Conservation (phyloP, 495 filamentous ascomycete species). For the Daldinia caldariorum region DNA sequence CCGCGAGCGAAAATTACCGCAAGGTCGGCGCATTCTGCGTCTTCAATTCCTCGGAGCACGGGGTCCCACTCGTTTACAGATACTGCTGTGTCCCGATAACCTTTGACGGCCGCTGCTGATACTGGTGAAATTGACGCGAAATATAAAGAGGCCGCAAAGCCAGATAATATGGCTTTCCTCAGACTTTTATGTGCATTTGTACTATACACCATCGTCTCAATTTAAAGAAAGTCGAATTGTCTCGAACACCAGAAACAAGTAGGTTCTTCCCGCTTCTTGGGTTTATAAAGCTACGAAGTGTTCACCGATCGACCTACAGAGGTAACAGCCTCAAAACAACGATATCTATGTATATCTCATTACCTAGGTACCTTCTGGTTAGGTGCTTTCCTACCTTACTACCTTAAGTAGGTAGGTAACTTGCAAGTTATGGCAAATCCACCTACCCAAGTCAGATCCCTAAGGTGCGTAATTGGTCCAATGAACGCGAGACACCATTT, state of each 20-base stretch:
- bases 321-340: no score
- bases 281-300: no score
- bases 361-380: no score
- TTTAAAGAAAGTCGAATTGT: not conserved
- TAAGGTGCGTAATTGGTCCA: slow-evolving; percentile 21
- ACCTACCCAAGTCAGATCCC: no score
- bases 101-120: slow-evolving; percentile 6
- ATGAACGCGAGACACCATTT: slow-evolving; percentile 9
- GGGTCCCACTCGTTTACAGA: slow-evolving; percentile 40
- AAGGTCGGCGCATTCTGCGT: slow-evolving; percentile 34
- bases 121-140: slow-evolving; percentile 2
- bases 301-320: not conserved
- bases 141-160: slow-evolving; percentile 13
- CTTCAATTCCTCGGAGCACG: slow-evolving; percentile 18
- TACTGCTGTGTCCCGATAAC: slow-evolving; percentile 24
- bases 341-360: not conserved
- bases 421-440: no score
- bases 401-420: no score
- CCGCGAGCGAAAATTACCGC: slow-evolving; percentile 47
- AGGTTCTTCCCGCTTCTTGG: not conserved
- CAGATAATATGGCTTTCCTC: slow-evolving; percentile 4
- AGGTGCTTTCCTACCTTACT: not conserved
- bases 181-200: not conserved
- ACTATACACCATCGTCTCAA: not conserved
- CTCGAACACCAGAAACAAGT: not conserved